These are phyloP conservation scores for Yamadazyma diddensiae DNA, from an alignment of 1,139 yeast genomes.

Conservation along the genomic window DNA sequence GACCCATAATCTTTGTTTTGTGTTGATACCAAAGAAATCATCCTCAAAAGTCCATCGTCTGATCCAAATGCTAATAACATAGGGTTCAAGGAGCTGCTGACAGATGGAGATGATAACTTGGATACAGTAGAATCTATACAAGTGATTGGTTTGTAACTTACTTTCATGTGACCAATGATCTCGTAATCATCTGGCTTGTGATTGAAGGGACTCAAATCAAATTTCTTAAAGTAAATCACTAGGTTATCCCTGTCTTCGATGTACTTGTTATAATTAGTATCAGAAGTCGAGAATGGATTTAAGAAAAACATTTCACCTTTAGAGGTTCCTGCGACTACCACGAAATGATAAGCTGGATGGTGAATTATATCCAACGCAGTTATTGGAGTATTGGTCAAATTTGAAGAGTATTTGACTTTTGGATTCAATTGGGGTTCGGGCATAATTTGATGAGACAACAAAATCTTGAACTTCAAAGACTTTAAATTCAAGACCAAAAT, in stretches of 20 bases:
- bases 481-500: constrained; percentile 28
- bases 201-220: constrained; percentile 34
- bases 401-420: constrained; percentile 11
- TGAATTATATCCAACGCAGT: constrained; percentile 32
- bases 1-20: constrained; percentile 22
- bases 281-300: constrained; percentile 24
- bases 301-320: constrained; percentile 40
- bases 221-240: constrained; percentile 38
- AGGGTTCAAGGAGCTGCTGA: constrained; percentile 34
- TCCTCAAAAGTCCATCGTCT: constrained; percentile 64
- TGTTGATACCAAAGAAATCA: constrained; percentile 47
- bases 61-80: constrained; percentile 54
- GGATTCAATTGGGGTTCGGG: constrained; percentile 2
- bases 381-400: constrained; percentile 19
- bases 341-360: constrained; percentile 29
- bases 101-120: constrained; percentile 5
- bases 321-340: constrained; percentile 38
- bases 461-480: constrained; percentile 25
- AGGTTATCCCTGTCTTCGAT: constrained; percentile 34
- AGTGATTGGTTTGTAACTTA: constrained; percentile 56
- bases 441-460: constrained; percentile 18
- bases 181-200: constrained; percentile 8
- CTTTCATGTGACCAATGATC: constrained; percentile 55
- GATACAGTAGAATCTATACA: constrained; percentile 26
- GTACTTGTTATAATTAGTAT: constrained; percentile 21